Evolutionary conservation across 768 basidiomycete genomes (phyloP), one percentile per base, ranked within the genome.

Genomic region (Pholiota molesta): DNA sequence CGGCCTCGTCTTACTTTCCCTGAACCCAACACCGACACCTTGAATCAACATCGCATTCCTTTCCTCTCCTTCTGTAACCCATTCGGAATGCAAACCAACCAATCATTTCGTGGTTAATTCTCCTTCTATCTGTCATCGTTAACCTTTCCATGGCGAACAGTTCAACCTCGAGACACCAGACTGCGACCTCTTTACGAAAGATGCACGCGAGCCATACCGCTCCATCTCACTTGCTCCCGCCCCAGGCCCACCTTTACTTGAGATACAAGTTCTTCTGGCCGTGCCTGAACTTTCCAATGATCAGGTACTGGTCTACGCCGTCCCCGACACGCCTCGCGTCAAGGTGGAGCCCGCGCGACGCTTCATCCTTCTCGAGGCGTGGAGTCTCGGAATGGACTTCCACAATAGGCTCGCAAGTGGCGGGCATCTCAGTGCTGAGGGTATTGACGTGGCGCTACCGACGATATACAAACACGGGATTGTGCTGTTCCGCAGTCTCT

Each of bases 401-500:
- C 65, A 60, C 72, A 72, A 21, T 62, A 61, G 31, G 14, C 35
- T 37, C 35, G 35, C 35, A 14, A 9, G 35, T 14, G 35, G 35
- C 65, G 63, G 47, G 40, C 75, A 60, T 52, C 64, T 28, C 55
- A 62, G 54, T 62, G 61, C 42, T 14, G 66, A 71, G 49, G 71
- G 71, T 59, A 66, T 73, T 53, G 88, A 89, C 61, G 79, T 89
- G 40, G 84, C 87, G 14, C 85, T 89, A 37, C 82, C 92, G 0
- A 90, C 88, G 13, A 88, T 92, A 57, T 94, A 94, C 82, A 94
- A 94, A 74, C 88, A 93, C 67, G 86, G 89, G 37, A 94, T 94
- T 68, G 83, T 90, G 33, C 81, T 93, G 19, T 94, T 94, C 77
- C 83, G 92, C 54, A 91, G 90, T 69, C 70, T 91, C 6, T 94